These are phyloP conservation scores for Pleurotus cornucopiae DNA, from an alignment of 768 basidiomycete genomes.

Conservation along the genomic window DNA sequence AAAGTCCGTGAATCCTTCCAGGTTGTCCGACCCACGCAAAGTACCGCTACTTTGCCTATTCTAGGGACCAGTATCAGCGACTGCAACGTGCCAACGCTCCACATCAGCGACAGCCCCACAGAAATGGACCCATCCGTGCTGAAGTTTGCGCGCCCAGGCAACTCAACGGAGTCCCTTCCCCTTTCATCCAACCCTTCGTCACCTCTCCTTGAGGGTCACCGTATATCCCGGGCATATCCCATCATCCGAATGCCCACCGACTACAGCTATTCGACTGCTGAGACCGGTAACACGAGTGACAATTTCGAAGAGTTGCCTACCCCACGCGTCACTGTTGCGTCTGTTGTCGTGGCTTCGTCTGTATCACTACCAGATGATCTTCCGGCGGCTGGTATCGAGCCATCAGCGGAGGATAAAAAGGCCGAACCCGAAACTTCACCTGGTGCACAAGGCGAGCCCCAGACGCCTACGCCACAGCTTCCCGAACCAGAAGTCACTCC, in stretches of 20 bases:
- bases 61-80: slow-evolving; percentile 11
- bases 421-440: neutral
- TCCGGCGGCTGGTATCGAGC: neutral
- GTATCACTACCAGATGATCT: slow-evolving; percentile 3
- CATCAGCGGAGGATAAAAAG: neutral
- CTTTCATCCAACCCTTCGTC: slow-evolving; percentile 14
- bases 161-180: slow-evolving; percentile 71
- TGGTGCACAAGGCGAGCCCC: neutral
- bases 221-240: slow-evolving; percentile 6
- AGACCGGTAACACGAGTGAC: neutral
- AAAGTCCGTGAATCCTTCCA: slow-evolving; percentile 16
- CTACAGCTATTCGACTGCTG: neutral
- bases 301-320: slow-evolving; percentile 20
- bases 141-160: slow-evolving; percentile 69
- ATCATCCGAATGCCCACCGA: neutral
- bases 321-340: slow-evolving; percentile 15
- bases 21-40: slow-evolving; percentile 19
- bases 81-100: slow-evolving; percentile 13
- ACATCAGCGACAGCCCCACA: slow-evolving; percentile 36
- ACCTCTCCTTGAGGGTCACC: slow-evolving; percentile 6
- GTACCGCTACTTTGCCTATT: slow-evolving; percentile 34
- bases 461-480: neutral
- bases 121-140: slow-evolving; percentile 77
- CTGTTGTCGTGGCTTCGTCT: neutral
- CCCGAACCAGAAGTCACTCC: neutral